Evolutionary conservation across 1,139 yeast species (phyloP).

Genomic region (Geotrichum carabidarum): DNA sequence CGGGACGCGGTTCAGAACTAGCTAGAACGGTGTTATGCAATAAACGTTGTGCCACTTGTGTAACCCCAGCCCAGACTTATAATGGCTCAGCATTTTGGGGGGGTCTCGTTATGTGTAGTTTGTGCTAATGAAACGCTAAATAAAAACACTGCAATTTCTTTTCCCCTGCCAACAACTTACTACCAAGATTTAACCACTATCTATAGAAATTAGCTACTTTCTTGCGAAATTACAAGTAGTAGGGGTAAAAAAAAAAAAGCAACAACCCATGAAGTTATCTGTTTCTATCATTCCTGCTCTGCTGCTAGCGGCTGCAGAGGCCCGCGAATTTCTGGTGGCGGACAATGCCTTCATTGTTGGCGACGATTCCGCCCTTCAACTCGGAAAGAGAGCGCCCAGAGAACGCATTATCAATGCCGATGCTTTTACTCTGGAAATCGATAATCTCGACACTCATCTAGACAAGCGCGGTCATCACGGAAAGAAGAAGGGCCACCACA

Average conservation of each 20-base stretch:
- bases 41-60: not conserved
- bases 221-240: not conserved
- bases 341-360: conserved; percentile 4
- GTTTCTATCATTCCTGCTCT: not conserved
- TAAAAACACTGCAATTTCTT: no score
- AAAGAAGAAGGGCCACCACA: not conserved
- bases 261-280: conserved; percentile 1
- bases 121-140: no score
- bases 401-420: not conserved
- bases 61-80: not conserved
- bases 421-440: not conserved
- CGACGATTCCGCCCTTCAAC: not conserved
- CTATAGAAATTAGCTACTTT: no score
- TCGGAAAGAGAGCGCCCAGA: conserved; percentile 5
- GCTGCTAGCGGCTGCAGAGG: conserved; percentile 1
- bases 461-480: conserved; percentile 7
- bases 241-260: not conserved
- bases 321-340: conserved; percentile 4
- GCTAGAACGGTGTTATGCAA: not conserved
- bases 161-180: no score
- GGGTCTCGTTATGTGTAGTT: not conserved
- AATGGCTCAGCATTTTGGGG: not conserved
- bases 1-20: no score
- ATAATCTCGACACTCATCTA: not conserved
- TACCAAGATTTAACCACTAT: no score